Evolutionary conservation across 345 rosid genomes (phyloP), one percentile per base, ranked within the genome.

Genomic region (Arabis alpina): DNA sequence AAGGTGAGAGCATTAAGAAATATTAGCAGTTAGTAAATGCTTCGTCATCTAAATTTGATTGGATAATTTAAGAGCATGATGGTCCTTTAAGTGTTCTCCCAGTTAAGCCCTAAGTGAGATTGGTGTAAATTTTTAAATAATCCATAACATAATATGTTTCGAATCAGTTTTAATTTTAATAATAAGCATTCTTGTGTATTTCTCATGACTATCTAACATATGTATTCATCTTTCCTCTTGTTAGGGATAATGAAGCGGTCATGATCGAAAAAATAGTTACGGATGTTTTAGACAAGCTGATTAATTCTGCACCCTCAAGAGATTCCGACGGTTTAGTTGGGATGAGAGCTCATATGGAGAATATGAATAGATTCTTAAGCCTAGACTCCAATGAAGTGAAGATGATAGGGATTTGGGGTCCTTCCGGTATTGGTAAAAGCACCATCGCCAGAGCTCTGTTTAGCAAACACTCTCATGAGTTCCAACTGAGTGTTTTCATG

Each of bases 361-460:
- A 37, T 0, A 14, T 73, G 24, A 16, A 24, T 50, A 44, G 23
- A 1, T 6, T 66, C 0, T 4, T 83, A 28, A 0, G 32, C 39
- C 15, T 47, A 8, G 60, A 8, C 0, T 40, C 53, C 1, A 1
- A 16, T 3, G 77, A 74, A 48, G 63, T 80, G 9, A 64, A 23
- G 50, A 62, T 60, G 36, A 43, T 79, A 10, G 86, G 87, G 16
- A 77, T 82, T 27, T 73, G 66, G 64, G 85, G 85, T 1, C 84
- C 70, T 52, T 80, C 16, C 30, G 60, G 74, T 28, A 70, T 70
- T 50, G 67, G 74, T 8, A 70, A 59, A 8, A 59, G 51, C n/a
- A 78, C 88, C 14, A 54, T 82, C 13, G 82, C 88, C 15, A 68
- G 67, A 54, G 76, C 58, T 34, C 10, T 80, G 2, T 24, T 2